phyloP scores from a whole-genome alignment of 495 filamentous ascomycete species.

The Hyaloscypha variabilis region DNA sequence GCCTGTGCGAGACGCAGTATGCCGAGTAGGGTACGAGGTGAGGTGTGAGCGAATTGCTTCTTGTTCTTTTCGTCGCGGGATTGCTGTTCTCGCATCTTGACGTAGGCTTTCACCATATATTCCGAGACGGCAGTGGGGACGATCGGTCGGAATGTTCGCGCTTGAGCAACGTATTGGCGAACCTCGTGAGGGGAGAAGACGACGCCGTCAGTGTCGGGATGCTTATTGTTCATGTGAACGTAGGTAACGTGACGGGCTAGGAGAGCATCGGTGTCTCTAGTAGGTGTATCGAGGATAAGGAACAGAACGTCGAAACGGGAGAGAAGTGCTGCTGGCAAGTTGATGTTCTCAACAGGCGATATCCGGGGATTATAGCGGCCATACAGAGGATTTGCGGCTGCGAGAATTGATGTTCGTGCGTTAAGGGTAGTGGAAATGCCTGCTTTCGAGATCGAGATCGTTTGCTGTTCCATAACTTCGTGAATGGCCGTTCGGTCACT shows the following conservation, averaged over 20 bases:
- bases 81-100: constrained; percentile 84
- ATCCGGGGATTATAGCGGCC: constrained; percentile 97
- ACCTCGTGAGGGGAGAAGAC: constrained; percentile 91
- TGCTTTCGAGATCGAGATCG: constrained; percentile 97
- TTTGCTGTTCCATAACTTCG: constrained; percentile 99
- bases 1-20: constrained; percentile 93
- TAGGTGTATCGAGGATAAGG: constrained; percentile 91
- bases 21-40: constrained; percentile 89
- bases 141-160: constrained; percentile 81
- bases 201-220: constrained; percentile 76
- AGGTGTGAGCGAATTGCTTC: constrained; percentile 90
- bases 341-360: constrained; percentile 98
- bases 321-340: constrained; percentile 91
- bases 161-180: constrained; percentile 92
- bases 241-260: constrained; percentile 95
- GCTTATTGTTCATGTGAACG: constrained; percentile 95
- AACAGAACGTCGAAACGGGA: constrained; percentile 98
- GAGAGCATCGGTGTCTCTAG: constrained; percentile 84
- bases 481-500: constrained; percentile 95
- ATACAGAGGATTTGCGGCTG: constrained; percentile 95
- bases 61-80: constrained; percentile 86
- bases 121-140: constrained; percentile 85
- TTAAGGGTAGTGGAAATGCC: constrained; percentile 96
- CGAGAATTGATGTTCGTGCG: constrained; percentile 95
- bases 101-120: constrained; percentile 96